phyloP scores from a whole-genome alignment of 805 yeast species.

The Nakazawaea populi region DNA sequence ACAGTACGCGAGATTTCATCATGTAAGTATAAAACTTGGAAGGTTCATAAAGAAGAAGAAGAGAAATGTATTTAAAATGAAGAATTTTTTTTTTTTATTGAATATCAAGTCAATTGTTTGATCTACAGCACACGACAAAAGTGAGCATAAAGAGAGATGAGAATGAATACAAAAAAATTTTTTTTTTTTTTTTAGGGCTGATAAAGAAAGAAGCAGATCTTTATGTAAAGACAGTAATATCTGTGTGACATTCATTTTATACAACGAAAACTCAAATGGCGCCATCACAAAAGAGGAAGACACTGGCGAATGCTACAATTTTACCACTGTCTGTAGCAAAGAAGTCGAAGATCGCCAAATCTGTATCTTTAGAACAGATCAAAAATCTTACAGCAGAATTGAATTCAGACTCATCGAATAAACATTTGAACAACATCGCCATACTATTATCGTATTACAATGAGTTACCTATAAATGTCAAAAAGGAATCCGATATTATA shows the following conservation, averaged over 20 bases:
- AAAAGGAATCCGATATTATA: constrained; percentile 16
- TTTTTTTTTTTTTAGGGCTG: background rate
- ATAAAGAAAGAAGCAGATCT: constrained; percentile 8
- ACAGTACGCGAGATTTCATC: constrained; percentile 55
- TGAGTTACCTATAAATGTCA: constrained; percentile 13
- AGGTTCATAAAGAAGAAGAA: constrained; percentile 40
- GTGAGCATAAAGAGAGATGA: background rate
- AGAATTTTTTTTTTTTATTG: too few species aligned
- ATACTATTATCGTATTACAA: constrained; percentile 36
- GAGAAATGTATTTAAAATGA: background rate
- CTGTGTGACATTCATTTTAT: too few species aligned
- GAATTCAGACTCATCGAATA: constrained; percentile 31
- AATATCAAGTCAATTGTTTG: background rate
- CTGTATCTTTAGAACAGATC: constrained; percentile 19
- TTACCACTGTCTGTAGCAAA: background rate
- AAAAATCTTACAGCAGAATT: constrained; percentile 23
- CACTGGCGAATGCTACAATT: background rate
- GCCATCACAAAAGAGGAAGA: background rate
- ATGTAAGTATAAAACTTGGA: constrained; percentile 58
- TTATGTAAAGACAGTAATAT: too few species aligned
- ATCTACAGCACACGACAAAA: background rate
- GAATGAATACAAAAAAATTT: background rate
- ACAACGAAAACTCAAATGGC: too few species aligned
- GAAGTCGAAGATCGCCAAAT: background rate
- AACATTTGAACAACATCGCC: constrained; percentile 50